phyloP scores from a whole-genome alignment of 2,329 filamentous ascomycete genomes.

The Sarocladiaceae sp. region DNA sequence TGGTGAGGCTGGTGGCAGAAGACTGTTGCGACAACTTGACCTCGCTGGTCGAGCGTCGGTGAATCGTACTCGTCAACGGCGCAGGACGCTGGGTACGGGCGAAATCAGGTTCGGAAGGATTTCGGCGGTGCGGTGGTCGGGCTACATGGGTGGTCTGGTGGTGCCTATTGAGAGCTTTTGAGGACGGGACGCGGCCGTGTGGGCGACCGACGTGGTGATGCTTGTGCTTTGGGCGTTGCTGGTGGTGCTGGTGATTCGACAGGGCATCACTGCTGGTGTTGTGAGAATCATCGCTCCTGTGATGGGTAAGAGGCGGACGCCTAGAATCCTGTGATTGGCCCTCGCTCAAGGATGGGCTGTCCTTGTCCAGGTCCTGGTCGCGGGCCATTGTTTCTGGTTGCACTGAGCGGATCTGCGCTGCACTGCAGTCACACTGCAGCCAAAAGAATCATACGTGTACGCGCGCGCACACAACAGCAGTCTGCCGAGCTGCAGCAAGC shows the following conservation, averaged over 20 bases:
- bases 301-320: constrained; percentile 15
- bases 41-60: constrained; percentile 49
- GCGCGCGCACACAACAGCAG: neutral
- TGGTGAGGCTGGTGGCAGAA: constrained; percentile 42
- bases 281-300: constrained; percentile 11
- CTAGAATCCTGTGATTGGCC: constrained; percentile 3
- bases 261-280: constrained; percentile 15
- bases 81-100: constrained; percentile 12
- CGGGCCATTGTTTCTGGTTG: neutral
- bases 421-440: constrained; percentile 7
- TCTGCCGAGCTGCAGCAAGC: constrained; percentile 5
- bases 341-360: constrained; percentile 1
- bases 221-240: constrained; percentile 19
- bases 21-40: constrained; percentile 42
- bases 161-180: constrained; percentile 46
- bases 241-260: constrained; percentile 22
- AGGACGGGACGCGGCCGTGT: constrained; percentile 48
- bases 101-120: constrained; percentile 16
- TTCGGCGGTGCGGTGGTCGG: constrained; percentile 18
- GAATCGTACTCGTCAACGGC: constrained; percentile 17
- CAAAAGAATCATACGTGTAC: neutral
- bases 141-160: constrained; percentile 14
- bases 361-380: constrained; percentile 7
- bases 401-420: constrained; percentile 5
- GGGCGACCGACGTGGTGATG: constrained; percentile 38